phyloP scores from a whole-genome alignment of 306 rosid genomes.

The Castanea sativa region DNA sequence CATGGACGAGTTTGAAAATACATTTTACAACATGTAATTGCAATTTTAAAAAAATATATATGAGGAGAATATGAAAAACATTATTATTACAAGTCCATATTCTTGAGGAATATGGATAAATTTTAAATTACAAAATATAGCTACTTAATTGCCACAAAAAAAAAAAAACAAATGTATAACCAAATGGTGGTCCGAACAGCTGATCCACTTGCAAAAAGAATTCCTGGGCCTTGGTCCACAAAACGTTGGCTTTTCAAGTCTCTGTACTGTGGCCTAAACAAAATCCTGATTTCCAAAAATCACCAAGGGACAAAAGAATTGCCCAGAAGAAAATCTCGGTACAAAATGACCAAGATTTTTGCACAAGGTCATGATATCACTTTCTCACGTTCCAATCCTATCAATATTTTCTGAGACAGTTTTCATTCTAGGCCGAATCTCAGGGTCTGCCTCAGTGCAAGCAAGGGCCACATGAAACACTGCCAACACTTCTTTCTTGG shows the following conservation, averaged over 20 bases:
- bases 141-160: conserved; percentile 12
- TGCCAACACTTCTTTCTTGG: conserved; percentile 87
- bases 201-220: conserved; percentile 31
- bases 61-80: background rate
- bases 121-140: conserved; percentile 33
- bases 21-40: background rate
- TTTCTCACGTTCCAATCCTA: conserved; percentile 43
- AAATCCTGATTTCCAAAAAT: conserved; percentile 30
- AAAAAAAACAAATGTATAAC: conserved; percentile 12
- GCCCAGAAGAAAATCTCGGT: conserved; percentile 20
- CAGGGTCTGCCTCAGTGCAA: conserved; percentile 89
- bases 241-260: conserved; percentile 21
- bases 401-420: conserved; percentile 86
- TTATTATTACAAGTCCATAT: background rate
- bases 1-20: background rate
- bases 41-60: background rate
- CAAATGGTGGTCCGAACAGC: conserved; percentile 21
- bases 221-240: conserved; percentile 2
- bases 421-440: conserved; percentile 87
- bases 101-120: background rate
- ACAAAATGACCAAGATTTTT: conserved; percentile 10
- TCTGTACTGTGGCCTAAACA: conserved; percentile 30
- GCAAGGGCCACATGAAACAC: conserved; percentile 83
- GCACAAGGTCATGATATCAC: background rate
- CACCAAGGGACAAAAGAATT: conserved; percentile 6